These are phyloP conservation scores for Fusarium sp. DNA, from an alignment of 2,329 filamentous ascomycete genomes.

Conservation along the genomic window DNA sequence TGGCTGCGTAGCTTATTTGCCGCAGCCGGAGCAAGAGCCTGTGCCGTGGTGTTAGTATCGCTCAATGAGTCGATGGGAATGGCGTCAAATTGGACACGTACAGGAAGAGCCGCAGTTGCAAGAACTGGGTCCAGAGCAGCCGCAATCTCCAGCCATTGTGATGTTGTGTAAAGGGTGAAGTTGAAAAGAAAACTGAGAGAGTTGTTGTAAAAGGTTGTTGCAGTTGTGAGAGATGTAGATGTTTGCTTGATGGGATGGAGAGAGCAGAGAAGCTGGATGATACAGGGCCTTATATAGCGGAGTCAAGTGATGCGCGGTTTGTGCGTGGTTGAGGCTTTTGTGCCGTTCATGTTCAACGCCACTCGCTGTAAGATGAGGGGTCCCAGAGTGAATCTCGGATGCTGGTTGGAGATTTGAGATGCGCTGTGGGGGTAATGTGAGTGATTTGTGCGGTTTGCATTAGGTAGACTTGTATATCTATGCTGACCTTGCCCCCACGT, in stretches of 20 bases:
- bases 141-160: conserved; percentile 51
- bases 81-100: conserved; percentile 36
- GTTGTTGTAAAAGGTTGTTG: neutral
- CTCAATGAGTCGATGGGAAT: neutral
- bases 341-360: conserved; percentile 22
- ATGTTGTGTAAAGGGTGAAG: conserved; percentile 32
- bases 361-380: conserved; percentile 32
- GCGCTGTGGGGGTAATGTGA: conserved; percentile 33
- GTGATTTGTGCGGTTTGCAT: conserved; percentile 41
- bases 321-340: conserved; percentile 32
- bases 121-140: conserved; percentile 48
- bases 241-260: conserved; percentile 21
- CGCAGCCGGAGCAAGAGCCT: conserved; percentile 49
- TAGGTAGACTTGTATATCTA: too few species aligned
- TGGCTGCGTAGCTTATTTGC: conserved; percentile 37
- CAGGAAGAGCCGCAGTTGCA: conserved; percentile 52
- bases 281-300: conserved; percentile 43
- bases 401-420: conserved; percentile 31
- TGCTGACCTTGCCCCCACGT: too few species aligned
- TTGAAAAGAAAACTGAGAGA: conserved; percentile 9
- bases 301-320: conserved; percentile 25
- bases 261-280: conserved; percentile 15
- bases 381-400: conserved; percentile 7
- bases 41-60: conserved; percentile 20
- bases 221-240: conserved; percentile 22